These are phyloP conservation scores for Sarcodon sp. DNA, from an alignment of 768 basidiomycete genomes.

Conservation along the genomic window DNA sequence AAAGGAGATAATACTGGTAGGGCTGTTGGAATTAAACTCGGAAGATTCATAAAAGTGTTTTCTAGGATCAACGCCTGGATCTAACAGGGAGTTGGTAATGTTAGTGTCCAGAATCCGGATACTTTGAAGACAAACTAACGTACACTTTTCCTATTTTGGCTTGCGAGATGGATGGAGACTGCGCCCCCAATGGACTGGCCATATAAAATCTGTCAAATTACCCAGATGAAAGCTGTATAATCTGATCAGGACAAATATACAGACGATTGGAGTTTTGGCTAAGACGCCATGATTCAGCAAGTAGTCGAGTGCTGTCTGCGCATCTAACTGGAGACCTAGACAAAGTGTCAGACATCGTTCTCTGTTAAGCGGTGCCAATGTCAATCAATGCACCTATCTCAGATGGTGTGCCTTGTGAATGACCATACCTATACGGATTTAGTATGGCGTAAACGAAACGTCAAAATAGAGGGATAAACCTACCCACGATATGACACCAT, in stretches of 20 bases:
- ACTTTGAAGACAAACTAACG: conserved; percentile 5
- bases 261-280: conserved; percentile 53
- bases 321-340: conserved; percentile 69
- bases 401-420: conserved; percentile 75
- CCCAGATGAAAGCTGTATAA: neutral
- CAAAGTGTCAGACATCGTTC: neutral
- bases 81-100: conserved; percentile 19
- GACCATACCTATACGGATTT: conserved; percentile 54
- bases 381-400: conserved; percentile 48
- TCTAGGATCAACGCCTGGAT: conserved; percentile 76
- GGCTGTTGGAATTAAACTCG: conserved; percentile 67
- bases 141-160: conserved; percentile 60
- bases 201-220: conserved; percentile 44
- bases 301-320: conserved; percentile 74
- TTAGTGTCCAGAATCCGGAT: neutral
- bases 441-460: neutral
- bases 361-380: neutral
- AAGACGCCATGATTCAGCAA: conserved; percentile 51
- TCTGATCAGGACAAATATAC: conserved; percentile 8
- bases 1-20: conserved; percentile 64
- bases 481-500: conserved; percentile 93
- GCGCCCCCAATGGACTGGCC: conserved; percentile 90
- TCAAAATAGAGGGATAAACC: conserved; percentile 11
- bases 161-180: conserved; percentile 80
- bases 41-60: conserved; percentile 87